Base-by-base conservation (phyloP, 2,329 filamentous ascomycete species). In the Aspergillus luchuensis region DNA sequence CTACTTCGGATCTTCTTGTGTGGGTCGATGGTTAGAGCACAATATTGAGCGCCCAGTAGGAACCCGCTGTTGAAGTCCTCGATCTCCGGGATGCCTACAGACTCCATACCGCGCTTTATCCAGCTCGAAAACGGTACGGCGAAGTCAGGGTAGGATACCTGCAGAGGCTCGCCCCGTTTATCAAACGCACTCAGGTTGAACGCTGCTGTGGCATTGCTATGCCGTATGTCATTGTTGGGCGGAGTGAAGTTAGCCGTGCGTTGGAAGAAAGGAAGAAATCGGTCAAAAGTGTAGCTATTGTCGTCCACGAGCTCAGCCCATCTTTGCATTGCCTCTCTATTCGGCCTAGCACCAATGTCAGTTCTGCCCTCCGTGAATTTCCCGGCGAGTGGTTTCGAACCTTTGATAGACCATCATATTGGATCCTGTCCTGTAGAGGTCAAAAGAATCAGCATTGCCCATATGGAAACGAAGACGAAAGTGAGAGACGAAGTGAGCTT, bases 1-100 rank as follows among this genome's bases (percentile, higher is more conserved):
- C 61, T 80, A 75, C 78, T 86, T 83, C 62, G 82, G 78, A 60
- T 48, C 70, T 81, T 73, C 1, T 80, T 79, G 3, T 36, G 21
- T n/a, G 61, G 57, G 21, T 55, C 7, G 74, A 70, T 1, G 79
- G 72, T 15, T 85, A 68, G 49, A 87, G 79, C 0, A 81, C 84
- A 65, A 86, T 74, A 80, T 21, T 76, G 71, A 43, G 72, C 71
- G 5, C 81, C 81, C 3, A 76, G 57, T 2, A 84, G 66, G 4
- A 63, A 67, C 13, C 82, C 82, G 49, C 75, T 78, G 61, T 79
- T 78, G 61, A 82, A 80, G 28, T 77, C 80, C 4, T 68, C 51
- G 2, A 71, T 63, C 11, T 68, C 71, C 3, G 70, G 62, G 7
- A 84, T 63, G 0, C 81, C 81, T 19, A 80, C 70, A 2, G 73